Percentiles rank a stretch among this genome's conserved stretches.
These are phyloP conservation scores for Calocybe indica DNA, from an alignment of 768 basidiomycete species.

Conservation along the genomic window DNA sequence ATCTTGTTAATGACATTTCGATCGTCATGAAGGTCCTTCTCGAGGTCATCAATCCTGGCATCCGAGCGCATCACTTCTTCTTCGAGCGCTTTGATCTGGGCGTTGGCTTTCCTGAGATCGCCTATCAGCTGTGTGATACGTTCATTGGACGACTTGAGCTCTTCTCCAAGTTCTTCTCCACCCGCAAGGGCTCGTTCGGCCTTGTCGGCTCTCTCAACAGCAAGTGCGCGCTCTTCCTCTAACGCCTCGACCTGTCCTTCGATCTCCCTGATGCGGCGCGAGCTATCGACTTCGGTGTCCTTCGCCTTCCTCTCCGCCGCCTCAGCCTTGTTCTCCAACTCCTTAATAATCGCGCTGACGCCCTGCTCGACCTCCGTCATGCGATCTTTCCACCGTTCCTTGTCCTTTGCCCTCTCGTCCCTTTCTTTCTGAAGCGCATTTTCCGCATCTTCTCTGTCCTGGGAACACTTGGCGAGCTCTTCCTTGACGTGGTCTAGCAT, in stretches of 20 bases:
- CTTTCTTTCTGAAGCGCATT: conserved; percentile 48
- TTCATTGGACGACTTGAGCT: conserved; percentile 61
- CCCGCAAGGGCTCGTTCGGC: conserved; percentile 60
- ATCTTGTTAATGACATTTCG: conserved; percentile 35
- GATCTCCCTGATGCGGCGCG: conserved; percentile 34
- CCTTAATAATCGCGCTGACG: conserved; percentile 60
- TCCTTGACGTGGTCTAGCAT: conserved; percentile 43
- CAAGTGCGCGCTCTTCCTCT: conserved; percentile 48
- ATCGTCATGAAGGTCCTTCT: conserved; percentile 52
- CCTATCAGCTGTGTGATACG: conserved; percentile 47
- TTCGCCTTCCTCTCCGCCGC: conserved; percentile 44
- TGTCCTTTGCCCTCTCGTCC: conserved; percentile 55
- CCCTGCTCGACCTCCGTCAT: conserved; percentile 70
- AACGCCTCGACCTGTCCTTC: conserved; percentile 39
- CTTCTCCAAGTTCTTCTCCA: conserved; percentile 63
- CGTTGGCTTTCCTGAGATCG: conserved; percentile 55
- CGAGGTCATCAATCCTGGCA: conserved; percentile 45
- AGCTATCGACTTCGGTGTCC: conserved; percentile 31
- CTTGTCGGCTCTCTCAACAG: conserved; percentile 54
- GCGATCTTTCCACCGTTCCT: conserved; percentile 63
- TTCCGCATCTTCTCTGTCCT: conserved; percentile 40
- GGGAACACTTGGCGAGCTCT: conserved; percentile 38
- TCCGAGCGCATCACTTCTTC: conserved; percentile 51
- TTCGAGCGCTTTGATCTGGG: conserved; percentile 56
- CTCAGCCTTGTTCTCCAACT: conserved; percentile 51